Evolutionary conservation across 768 basidiomycete genomes (phyloP), one percentile per base, ranked within the genome.

Genomic region (Mycena chlorophos): DNA sequence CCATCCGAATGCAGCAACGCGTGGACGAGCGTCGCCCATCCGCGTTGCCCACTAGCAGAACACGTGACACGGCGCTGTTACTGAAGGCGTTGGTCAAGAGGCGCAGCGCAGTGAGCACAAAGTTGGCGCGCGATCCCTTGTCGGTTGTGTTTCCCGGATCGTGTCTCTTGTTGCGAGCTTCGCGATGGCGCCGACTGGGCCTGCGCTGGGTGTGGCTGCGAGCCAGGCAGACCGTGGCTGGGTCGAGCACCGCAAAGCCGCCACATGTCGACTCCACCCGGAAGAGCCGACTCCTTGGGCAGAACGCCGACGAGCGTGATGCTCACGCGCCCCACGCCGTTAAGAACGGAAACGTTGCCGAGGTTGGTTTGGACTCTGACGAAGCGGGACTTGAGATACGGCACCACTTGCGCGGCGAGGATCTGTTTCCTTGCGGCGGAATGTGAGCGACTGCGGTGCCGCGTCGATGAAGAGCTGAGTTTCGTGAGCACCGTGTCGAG

Each of bases 201-300:
- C 76, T 4, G 69, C 65, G 6, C 71, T 53, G 0, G 68, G 61
- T 1, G 67, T 65, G 2, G 74, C 57, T 5, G 79, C 71, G 31
- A 68, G 72, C 85, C 83, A 89, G 0, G 69, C 66, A 0, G 80
- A 78, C n/a, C 17, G 85, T 80, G 1, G 76, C 66, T 0, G 79
- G 74, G 67, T 91, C 86, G 22, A 94, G 79, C 17, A 91, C 67
- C 0, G 86, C 87, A 10, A 94, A n/a, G 76, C 1, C 92, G 78
- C 87, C 91, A 90, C 60, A 94, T 75, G 65, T 96, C 94, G 12
- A 86, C 79, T n/a, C n/a, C 4, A 94, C 66, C 0, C 93, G 93
- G 74, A 95, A 96, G 29, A 92, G 75, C 34, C n/a, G 82, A 73
- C 8, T 78, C 75, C 0, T 75, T 52, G 0, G 81, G 76, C 1